Evolutionary conservation across 1,139 yeast species (phyloP).

Genomic region (Taphrina flavorubra): DNA sequence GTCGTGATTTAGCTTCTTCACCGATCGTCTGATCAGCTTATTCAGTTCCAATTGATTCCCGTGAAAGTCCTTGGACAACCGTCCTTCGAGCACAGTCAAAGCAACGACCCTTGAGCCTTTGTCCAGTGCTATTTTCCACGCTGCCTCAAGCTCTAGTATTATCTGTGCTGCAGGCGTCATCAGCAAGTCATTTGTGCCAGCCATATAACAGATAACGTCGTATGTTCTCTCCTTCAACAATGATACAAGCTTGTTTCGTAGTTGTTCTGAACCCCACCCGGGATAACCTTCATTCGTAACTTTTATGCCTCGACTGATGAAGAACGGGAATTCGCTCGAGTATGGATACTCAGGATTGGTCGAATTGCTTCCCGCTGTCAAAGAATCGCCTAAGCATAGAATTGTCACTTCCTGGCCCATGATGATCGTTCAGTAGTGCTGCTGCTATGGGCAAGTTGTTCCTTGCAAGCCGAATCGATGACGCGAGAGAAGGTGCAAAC

Average conservation of each 20-base stretch:
- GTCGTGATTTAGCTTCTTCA: not conserved
- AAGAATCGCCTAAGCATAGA: slow-evolving; percentile 22
- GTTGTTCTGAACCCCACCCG: slow-evolving; percentile 7
- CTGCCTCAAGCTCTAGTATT: not conserved
- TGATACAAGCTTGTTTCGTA: not conserved
- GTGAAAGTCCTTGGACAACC: slow-evolving; percentile 3
- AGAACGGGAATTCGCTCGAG: slow-evolving; percentile 10
- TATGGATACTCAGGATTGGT: slow-evolving; percentile 9
- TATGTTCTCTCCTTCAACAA: not conserved
- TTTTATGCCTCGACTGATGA: not conserved
- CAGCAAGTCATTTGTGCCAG: slow-evolving; percentile 24
- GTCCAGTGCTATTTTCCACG: slow-evolving; percentile 10
- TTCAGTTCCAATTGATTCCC: slow-evolving; percentile 8
- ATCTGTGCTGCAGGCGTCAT: slow-evolving; percentile 17
- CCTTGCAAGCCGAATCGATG: too few relatives aligned
- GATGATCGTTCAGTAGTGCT: not conserved
- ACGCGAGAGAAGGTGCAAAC: too few relatives aligned
- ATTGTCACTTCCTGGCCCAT: slow-evolving; percentile 19
- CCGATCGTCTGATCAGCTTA: slow-evolving; percentile 17
- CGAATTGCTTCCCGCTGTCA: slow-evolving; percentile 9
- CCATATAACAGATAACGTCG: slow-evolving; percentile 15
- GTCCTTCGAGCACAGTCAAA: slow-evolving; percentile 19
- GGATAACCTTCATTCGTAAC: slow-evolving; percentile 25
- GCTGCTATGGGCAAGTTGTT: too few relatives aligned
- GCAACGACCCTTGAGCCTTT: slow-evolving; percentile 17